A percentile compares a stretch with the other conserved stretches of the same genome.
Evolutionary conservation across 176 grass and related monocot genomes (phyloP).

Genomic region (Saccharum officinarum): DNA sequence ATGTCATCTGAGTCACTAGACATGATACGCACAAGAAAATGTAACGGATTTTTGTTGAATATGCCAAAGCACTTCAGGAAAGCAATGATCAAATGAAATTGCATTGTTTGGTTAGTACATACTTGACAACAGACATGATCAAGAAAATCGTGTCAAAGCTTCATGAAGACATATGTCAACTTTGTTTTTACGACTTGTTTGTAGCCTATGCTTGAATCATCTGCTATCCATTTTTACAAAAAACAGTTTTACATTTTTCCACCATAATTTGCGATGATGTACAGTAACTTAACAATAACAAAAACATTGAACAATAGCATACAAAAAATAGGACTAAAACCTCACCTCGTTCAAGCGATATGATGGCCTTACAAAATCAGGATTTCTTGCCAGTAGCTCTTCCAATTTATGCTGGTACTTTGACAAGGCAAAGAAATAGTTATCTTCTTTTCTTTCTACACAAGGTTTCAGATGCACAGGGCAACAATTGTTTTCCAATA

Average conservation of each 20-base stretch:
- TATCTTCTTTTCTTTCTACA: conserved; percentile 85
- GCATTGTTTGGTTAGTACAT: not conserved
- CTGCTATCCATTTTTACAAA: conserved; percentile 2
- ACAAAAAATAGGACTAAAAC: conserved; percentile 17
- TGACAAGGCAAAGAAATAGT: conserved; percentile 97
- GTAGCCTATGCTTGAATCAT: not conserved
- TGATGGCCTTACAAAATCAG: conserved; percentile 88
- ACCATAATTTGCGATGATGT: not conserved
- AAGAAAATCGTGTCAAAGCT: not conserved
- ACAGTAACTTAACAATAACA: conserved; percentile 21
- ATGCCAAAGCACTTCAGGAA: conserved; percentile 10
- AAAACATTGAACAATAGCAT: conserved; percentile 6
- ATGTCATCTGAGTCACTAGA: conserved; percentile 10
- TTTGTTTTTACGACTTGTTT: not conserved
- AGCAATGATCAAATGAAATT: not conserved
- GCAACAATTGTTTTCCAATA: conserved; percentile 78
- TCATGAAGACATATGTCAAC: not conserved
- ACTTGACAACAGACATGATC: conserved; percentile 10
- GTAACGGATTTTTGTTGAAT: conserved; percentile 25
- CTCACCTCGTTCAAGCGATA: conserved; percentile 95
- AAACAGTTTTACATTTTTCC: conserved; percentile 18
- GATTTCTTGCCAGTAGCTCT: conserved; percentile 78
- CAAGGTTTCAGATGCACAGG: conserved; percentile 92
- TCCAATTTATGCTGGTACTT: conserved; percentile 92
- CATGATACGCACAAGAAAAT: not conserved